Percentiles rank a stretch among this genome's conserved stretches.
phyloP scores from a whole-genome alignment of 306 rosid genomes.

The Heteromeles arbutifolia region DNA sequence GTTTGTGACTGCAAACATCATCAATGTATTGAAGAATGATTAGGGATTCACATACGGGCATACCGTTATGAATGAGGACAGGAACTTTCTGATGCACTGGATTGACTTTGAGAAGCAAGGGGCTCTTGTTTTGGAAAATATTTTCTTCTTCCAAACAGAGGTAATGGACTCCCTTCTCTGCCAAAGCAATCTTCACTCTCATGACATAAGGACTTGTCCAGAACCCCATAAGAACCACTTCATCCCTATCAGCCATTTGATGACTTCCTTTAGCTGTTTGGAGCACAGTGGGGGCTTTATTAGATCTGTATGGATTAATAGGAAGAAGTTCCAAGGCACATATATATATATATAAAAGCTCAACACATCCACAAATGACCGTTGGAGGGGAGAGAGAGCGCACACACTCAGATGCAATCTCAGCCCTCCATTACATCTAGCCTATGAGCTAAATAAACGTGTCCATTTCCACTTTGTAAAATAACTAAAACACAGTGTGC shows the following conservation, averaged over 20 bases:
- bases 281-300: no score
- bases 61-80: not conserved
- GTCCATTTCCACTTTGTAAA: no score
- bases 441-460: no score
- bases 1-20: not conserved
- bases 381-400: no score
- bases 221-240: constrained; percentile 5
- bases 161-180: constrained; percentile 6
- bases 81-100: not conserved
- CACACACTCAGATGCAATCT: no score
- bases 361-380: no score
- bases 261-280: not conserved
- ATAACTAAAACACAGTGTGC: no score
- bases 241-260: not conserved
- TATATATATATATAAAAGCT: no score
- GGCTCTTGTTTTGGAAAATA: not conserved
- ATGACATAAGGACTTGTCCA: constrained; percentile 1
- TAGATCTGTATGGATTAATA: no score
- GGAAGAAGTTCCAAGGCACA: no score
- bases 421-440: no score
- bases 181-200: constrained; percentile 12
- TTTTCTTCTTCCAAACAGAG: not conserved
- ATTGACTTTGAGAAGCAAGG: not conserved
- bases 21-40: constrained; percentile 4
- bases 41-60: constrained; percentile 2